Evolutionary conservation across 306 rosid genomes (phyloP).

Genomic region (Lathyrus tuberosus): DNA sequence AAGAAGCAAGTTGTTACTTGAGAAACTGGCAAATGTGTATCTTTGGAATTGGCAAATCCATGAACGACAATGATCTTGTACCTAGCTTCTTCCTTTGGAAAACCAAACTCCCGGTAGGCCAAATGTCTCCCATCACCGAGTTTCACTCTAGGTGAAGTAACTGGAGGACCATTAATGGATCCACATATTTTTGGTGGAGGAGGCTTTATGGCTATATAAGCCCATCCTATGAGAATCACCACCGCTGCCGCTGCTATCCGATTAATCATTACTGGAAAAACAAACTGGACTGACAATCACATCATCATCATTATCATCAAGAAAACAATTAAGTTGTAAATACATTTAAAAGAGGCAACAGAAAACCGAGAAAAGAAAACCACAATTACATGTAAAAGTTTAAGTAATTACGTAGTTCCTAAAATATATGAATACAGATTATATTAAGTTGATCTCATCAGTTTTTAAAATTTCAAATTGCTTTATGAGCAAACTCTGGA

Average conservation of each 20-base stretch:
- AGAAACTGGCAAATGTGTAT: slow-evolving; percentile 48
- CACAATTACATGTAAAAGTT: no score
- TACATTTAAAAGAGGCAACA: not conserved
- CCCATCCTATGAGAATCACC: slow-evolving; percentile 61
- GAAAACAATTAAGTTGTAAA: not conserved
- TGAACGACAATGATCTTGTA: slow-evolving; percentile 70
- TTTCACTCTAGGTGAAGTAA: slow-evolving; percentile 68
- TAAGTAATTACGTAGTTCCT: no score
- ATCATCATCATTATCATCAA: not conserved
- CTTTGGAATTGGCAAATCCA: slow-evolving; percentile 67
- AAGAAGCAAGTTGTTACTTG: slow-evolving; percentile 51
- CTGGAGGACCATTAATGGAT: slow-evolving; percentile 60
- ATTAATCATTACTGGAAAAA: slow-evolving; percentile 56
- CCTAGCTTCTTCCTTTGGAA: slow-evolving; percentile 65
- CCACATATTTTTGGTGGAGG: slow-evolving; percentile 72
- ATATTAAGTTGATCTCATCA: no score
- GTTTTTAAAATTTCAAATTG: no score
- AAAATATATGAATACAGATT: no score
- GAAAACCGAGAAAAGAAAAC: not conserved
- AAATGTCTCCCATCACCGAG: slow-evolving; percentile 77
- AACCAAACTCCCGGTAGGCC: slow-evolving; percentile 76
- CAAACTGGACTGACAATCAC: not conserved
- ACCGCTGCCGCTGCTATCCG: slow-evolving; percentile 53
- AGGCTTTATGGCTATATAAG: slow-evolving; percentile 59
- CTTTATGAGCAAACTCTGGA: no score